phyloP scores from a whole-genome alignment of 78 protist species.

The Dictyostelium intermedium region DNA sequence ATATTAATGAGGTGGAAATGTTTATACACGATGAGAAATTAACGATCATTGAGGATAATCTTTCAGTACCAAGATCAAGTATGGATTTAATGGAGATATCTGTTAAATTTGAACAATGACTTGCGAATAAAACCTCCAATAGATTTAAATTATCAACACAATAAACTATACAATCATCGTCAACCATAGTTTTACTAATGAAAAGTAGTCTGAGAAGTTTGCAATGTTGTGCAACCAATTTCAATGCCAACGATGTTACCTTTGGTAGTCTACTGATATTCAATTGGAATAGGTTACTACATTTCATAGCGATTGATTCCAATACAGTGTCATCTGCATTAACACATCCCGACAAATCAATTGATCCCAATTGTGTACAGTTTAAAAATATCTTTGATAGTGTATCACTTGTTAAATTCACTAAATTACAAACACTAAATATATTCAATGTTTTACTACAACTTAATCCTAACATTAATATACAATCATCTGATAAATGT shows the following conservation, averaged over 20 bases:
- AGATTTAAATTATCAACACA: slow-evolving; percentile 15
- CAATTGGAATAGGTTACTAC: slow-evolving; percentile 53
- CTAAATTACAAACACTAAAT: slow-evolving; percentile 45
- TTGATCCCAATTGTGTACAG: slow-evolving; percentile 41
- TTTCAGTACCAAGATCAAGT: slow-evolving; percentile 32
- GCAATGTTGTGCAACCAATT: slow-evolving; percentile 24
- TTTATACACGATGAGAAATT: slow-evolving; percentile 26
- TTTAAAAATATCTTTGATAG: slow-evolving; percentile 35
- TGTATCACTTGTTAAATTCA: slow-evolving; percentile 20
- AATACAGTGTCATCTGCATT: slow-evolving; percentile 50
- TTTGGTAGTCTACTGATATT: slow-evolving; percentile 17
- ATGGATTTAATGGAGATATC: not conserved
- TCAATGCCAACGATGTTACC: not conserved
- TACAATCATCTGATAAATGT: slow-evolving; percentile 1
- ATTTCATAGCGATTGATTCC: slow-evolving; percentile 31
- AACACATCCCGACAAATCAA: slow-evolving; percentile 46
- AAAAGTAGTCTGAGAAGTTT: slow-evolving; percentile 18
- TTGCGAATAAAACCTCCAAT: slow-evolving; percentile 20
- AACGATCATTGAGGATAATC: slow-evolving; percentile 21
- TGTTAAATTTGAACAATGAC: slow-evolving; percentile 16
- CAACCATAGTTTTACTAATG: slow-evolving; percentile 30
- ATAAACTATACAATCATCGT: slow-evolving; percentile 45
- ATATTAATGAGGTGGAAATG: slow-evolving; percentile 45
- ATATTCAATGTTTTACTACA: slow-evolving; percentile 2
- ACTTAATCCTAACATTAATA: slow-evolving; percentile 8